These are phyloP conservation scores for Auriculariales sp. DNA, from an alignment of 768 basidiomycete species.

Conservation along the genomic window DNA sequence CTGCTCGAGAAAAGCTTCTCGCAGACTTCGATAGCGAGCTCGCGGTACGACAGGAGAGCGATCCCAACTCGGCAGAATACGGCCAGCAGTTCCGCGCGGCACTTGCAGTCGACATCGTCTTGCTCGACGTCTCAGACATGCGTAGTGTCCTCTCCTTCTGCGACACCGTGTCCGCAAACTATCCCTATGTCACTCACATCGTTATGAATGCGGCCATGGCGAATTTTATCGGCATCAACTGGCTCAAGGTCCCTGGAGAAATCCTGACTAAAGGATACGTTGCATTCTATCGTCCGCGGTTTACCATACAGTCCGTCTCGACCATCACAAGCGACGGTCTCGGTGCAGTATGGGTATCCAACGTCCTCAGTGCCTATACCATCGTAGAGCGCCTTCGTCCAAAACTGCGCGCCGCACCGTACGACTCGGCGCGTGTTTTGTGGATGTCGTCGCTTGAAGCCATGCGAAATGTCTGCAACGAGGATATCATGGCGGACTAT, in stretches of 20 bases:
- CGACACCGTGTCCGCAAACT: slow-evolving; percentile 1
- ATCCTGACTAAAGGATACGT: slow-evolving; percentile 28
- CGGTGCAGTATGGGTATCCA: slow-evolving; percentile 76
- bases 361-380: slow-evolving; percentile 68
- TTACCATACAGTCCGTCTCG: slow-evolving; percentile 41
- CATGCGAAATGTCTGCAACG: slow-evolving; percentile 17
- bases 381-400: slow-evolving; percentile 28
- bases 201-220: slow-evolving; percentile 70
- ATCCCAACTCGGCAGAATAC: slow-evolving; percentile 23
- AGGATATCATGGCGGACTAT: slow-evolving; percentile 53
- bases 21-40: slow-evolving; percentile 41
- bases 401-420: slow-evolving; percentile 7
- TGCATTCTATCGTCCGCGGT: slow-evolving; percentile 39
- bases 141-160: slow-evolving; percentile 31
- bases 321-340: slow-evolving; percentile 35
- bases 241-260: slow-evolving; percentile 30
- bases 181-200: slow-evolving; percentile 68
- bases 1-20: slow-evolving; percentile 41
- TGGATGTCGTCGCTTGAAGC: slow-evolving; percentile 72
- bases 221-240: slow-evolving; percentile 40
- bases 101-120: slow-evolving; percentile 42
- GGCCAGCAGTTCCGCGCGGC: slow-evolving; percentile 49
- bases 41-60: slow-evolving; percentile 14
- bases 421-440: slow-evolving; percentile 42
- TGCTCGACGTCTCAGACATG: slow-evolving; percentile 50